phyloP scores from a whole-genome alignment of 2,329 filamentous ascomycete species.

The Neofusicoccum cordaticola region DNA sequence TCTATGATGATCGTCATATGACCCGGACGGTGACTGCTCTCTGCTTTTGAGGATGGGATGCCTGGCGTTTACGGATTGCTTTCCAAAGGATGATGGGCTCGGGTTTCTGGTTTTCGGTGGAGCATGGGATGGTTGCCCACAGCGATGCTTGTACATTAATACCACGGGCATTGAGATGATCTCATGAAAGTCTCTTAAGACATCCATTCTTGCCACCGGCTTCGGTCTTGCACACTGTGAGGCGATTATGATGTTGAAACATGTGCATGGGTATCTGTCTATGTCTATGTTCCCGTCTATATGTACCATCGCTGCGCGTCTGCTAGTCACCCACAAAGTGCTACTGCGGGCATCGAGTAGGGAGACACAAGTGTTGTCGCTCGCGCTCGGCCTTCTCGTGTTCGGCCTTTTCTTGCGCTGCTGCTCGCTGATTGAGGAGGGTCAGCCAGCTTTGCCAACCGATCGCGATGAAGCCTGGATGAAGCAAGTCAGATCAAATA shows the following conservation, averaged over 20 bases:
- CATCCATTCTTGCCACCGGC: neutral
- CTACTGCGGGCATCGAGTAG: neutral
- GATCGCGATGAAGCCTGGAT: constrained; percentile 64
- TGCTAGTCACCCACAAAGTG: neutral
- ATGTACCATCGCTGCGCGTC: no score
- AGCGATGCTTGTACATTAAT: constrained; percentile 19
- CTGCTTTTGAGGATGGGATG: constrained; percentile 17
- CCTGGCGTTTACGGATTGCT: constrained; percentile 14
- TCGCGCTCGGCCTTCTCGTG: constrained; percentile 13
- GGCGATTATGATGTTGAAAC: neutral
- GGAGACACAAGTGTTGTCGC: neutral
- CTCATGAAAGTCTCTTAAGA: constrained; percentile 18
- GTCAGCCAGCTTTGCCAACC: constrained; percentile 92
- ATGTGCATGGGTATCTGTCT: neutral
- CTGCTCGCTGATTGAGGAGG: constrained; percentile 72
- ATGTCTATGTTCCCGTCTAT: neutral
- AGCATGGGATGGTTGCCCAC: constrained; percentile 17
- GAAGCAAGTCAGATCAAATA: neutral
- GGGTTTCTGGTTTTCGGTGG: constrained; percentile 17
- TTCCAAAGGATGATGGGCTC: constrained; percentile 13
- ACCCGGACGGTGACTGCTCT: constrained; percentile 11
- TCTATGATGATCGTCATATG: neutral
- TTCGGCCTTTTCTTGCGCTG: constrained; percentile 49
- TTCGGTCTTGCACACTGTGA: neutral
- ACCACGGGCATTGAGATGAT: constrained; percentile 19